Base-by-base conservation (phyloP, 345 rosid genomes). In the Salix udensis region DNA sequence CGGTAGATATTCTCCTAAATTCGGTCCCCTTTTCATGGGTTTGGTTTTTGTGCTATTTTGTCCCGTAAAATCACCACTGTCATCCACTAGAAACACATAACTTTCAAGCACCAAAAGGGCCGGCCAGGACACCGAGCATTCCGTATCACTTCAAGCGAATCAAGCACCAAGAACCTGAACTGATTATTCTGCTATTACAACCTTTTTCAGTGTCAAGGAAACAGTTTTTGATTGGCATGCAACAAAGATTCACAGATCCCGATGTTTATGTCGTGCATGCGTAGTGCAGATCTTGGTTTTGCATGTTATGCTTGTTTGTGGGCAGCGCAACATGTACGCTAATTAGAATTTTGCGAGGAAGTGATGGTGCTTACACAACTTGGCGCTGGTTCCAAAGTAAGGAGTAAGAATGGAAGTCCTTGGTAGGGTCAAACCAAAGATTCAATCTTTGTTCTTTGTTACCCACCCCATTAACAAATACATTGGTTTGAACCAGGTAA, bases 361-460 rank as follows among this genome's bases (percentile, higher is more conserved):
- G 44, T 21, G 19, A 19, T 2, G 13, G 21, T 14, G 73, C 97
- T 91, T 88, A 96, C 98, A 92, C 83, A 67, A 94, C 99, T 82
- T 88, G 90, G 65, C 89, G 95, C 67, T 80, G 89, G 85, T 82
- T 94, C 99, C 99, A 96, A 23, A 88, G 85, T 76, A 96, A 1
- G 40, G 97, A 87, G 88, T 94, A 96, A 36, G 91, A 75, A 81
- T 96, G 99, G 72, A 94, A 96, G 44, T 88, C 98, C 83, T 85
- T 87, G 26, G 98, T 88, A 68, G 99, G 99, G 74, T 96, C 99
- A 79, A 96, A 96, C 99, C 99, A 96, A 34, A 96, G 97, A 77
- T 74, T 84, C 77, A 96, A 68, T 74, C 99, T 86, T 82, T 96
- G 98, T 78, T 96, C 99, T 72, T 98, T 84, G 88, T 96, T 96